These are phyloP conservation scores for Pisolithus marmoratus DNA, from an alignment of 768 basidiomycete species.

Conservation along the genomic window DNA sequence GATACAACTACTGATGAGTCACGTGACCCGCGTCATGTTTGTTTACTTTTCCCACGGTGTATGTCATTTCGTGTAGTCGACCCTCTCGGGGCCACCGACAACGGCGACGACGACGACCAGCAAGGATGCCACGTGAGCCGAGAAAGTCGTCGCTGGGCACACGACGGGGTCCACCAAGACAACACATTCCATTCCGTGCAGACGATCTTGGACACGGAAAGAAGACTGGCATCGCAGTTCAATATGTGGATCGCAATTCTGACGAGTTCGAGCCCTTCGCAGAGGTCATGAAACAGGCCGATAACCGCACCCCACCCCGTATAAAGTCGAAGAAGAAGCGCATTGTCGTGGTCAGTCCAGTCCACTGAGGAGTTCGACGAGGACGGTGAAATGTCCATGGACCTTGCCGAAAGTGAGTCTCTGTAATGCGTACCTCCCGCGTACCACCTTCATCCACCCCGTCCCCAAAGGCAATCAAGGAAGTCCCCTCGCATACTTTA, in stretches of 20 bases:
- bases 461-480: conserved; percentile 21
- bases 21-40: conserved; percentile 20
- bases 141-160: conserved; percentile 36
- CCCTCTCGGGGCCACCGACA: conserved; percentile 9
- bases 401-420: conserved; percentile 62
- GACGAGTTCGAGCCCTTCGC: conserved; percentile 84
- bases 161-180: conserved; percentile 55
- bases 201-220: conserved; percentile 75
- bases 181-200: conserved; percentile 72
- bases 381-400: conserved; percentile 75
- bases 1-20: no score
- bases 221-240: conserved; percentile 71
- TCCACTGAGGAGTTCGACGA: conserved; percentile 39
- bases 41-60: conserved; percentile 23
- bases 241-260: conserved; percentile 62
- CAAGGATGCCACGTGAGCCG: conserved; percentile 22
- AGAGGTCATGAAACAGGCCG: conserved; percentile 63
- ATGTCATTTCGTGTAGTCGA: not conserved
- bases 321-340: conserved; percentile 49
- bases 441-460: conserved; percentile 4
- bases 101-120: not conserved
- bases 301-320: conserved; percentile 57
- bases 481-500: conserved; percentile 33
- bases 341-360: conserved; percentile 29
- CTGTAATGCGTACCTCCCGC: no score